Base-by-base conservation (phyloP, 106 monocot species). In the Allium fistulosum region DNA sequence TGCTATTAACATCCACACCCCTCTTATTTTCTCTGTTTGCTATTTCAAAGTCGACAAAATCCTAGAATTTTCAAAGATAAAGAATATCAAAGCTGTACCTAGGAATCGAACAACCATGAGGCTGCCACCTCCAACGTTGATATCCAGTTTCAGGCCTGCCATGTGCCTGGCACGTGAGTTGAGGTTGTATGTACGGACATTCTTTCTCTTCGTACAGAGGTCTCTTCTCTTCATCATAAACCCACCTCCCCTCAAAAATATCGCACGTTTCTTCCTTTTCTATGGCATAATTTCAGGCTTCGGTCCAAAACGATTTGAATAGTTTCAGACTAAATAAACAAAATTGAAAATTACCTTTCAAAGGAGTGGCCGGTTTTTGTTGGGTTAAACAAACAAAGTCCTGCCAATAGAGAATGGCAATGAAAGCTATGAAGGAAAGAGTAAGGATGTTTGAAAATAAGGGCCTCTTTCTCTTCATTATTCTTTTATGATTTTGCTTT, bases 101-200 rank as follows among this genome's bases (percentile, higher is more conserved):
- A 8, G 90, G 87, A 8, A 94, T 84, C 14, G 74, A 66, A 74
- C 94, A 94, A 15, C 70, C 74, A 52, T 77, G 77, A 37, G 94
- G 94, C 79, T 94, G 84, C 94, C 94, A 94, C 48, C 80, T 63
- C 87, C 84, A 85, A 78, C 81, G 82, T 76, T 87, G 94, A 70
- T 94, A 90, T 1, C 74, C 77, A 9, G 50, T 65, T 46, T 94
- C 94, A 11, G 90, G 94, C 28, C 94, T 70, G 37, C 94, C 94
- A 59, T 94, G 87, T 10, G 78, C 76, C 62, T 83, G 87, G 71
- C 94, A 94, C 1, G 94, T 94, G 49, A 94, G 80, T 80, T 94
- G 90, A 22, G 90, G 90, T 60, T 82, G 82, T 49, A 87, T 82
- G 63, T 87, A 87, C 0, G 86, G 86, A 65, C 86, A 87, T 45